Conservation (phyloP, 345 rosid genomes). For the Leavenworthia alabamica region DNA sequence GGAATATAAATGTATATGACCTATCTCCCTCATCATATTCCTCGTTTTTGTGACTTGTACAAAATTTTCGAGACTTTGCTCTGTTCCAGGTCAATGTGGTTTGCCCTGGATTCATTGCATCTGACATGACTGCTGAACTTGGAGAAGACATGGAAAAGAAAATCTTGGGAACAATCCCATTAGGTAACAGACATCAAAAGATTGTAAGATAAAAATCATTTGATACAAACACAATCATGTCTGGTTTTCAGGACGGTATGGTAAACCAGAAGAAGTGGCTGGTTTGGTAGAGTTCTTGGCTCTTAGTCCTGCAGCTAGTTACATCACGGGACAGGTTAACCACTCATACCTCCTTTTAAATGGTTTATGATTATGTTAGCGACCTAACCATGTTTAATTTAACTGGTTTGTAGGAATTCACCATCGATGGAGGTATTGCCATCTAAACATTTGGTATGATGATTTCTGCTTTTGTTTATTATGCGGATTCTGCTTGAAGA, state of each 20-base stretch:
- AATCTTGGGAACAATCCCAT: constrained; percentile 73
- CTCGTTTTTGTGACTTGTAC: too few species aligned
- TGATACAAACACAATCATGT: constrained; percentile 6
- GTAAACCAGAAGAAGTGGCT: constrained; percentile 97
- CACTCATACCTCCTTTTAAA: neutral
- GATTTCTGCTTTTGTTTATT: too few species aligned
- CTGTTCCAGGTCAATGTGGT: constrained; percentile 77
- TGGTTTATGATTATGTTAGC: neutral
- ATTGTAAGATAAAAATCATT: too few species aligned
- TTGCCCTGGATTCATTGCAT: constrained; percentile 93
- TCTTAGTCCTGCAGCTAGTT: constrained; percentile 74
- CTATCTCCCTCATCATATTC: neutral
- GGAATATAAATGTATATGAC: constrained; percentile 70
- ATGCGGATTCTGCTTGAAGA: constrained; percentile 7
- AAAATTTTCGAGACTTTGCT: too few species aligned
- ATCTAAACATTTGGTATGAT: constrained; percentile 40
- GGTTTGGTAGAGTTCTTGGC: constrained; percentile 97
- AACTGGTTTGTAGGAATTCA: constrained; percentile 51
- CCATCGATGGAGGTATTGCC: constrained; percentile 97
- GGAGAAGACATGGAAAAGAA: constrained; percentile 89
- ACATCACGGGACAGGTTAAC: constrained; percentile 89
- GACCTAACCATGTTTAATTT: neutral
- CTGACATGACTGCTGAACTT: constrained; percentile 93
- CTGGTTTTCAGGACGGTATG: constrained; percentile 70
- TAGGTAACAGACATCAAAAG: constrained; percentile 39